A percentile compares a stretch with the other conserved stretches of the same genome.
Conservation (phyloP, 495 filamentous ascomycete genomes). For the Podospora anserina region DNA sequence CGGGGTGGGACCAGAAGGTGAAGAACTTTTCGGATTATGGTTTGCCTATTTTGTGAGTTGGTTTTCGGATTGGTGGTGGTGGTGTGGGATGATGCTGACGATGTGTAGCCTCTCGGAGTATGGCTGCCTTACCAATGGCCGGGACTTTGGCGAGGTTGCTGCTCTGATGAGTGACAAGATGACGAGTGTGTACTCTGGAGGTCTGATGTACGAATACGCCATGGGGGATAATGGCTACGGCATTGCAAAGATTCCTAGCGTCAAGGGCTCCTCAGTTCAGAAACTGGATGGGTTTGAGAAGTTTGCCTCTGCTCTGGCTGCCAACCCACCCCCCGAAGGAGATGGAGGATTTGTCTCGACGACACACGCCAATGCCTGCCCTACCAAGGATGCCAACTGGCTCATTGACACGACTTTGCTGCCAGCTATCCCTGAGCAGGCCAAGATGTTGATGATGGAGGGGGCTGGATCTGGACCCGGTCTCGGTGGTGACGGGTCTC, state of each 20-base stretch:
- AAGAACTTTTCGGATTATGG: slow-evolving; percentile 87
- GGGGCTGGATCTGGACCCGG: slow-evolving; percentile 73
- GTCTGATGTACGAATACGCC: slow-evolving; percentile 93
- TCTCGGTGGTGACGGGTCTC: slow-evolving; percentile 68
- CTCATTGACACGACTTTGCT: slow-evolving; percentile 63
- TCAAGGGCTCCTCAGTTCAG: slow-evolving; percentile 45
- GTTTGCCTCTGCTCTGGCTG: slow-evolving; percentile 62
- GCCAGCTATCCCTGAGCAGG: slow-evolving; percentile 69
- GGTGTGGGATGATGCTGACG: background rate
- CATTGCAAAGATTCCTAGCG: slow-evolving; percentile 59
- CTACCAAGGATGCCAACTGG: slow-evolving; percentile 66
- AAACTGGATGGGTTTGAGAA: slow-evolving; percentile 57
- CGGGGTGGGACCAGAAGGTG: slow-evolving; percentile 91
- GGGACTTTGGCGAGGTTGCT: slow-evolving; percentile 74
- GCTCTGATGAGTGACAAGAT: slow-evolving; percentile 81
- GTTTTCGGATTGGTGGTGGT: background rate
- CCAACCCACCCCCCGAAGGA: slow-evolving; percentile 63
- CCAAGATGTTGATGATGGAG: slow-evolving; percentile 60
- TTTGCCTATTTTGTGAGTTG: slow-evolving; percentile 69
- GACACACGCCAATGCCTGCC: slow-evolving; percentile 66
- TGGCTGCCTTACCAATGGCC: slow-evolving; percentile 76
- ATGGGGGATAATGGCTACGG: slow-evolving; percentile 75
- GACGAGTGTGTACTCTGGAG: slow-evolving; percentile 91
- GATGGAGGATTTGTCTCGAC: slow-evolving; percentile 73
- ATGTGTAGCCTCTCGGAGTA: slow-evolving; percentile 74